These are phyloP conservation scores for Pyrenula aspistea DNA, from an alignment of 495 filamentous ascomycete species.

Conservation along the genomic window DNA sequence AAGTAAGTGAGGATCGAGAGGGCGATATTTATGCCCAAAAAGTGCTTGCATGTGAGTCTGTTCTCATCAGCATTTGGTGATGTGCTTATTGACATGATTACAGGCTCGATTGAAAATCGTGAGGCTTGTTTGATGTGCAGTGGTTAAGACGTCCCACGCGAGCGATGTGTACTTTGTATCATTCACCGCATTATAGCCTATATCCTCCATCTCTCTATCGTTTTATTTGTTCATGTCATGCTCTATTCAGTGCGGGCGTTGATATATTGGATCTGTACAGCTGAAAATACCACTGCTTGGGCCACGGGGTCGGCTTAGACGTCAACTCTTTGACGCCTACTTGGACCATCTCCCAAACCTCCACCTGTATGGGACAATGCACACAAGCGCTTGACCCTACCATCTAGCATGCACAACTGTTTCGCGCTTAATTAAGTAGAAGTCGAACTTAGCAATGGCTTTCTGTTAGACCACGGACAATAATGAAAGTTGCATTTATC, in stretches of 20 bases:
- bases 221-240: background rate
- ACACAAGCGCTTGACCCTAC: too few relatives aligned
- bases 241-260: background rate
- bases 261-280: background rate
- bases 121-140: constrained; percentile 88
- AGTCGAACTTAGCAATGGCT: too few relatives aligned
- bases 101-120: constrained; percentile 73
- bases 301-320: too few relatives aligned
- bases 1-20: constrained; percentile 57
- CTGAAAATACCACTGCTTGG: too few relatives aligned
- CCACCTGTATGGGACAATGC: too few relatives aligned
- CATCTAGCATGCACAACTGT: too few relatives aligned
- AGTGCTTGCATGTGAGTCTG: constrained; percentile 59
- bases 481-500: too few relatives aligned
- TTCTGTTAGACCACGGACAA: too few relatives aligned
- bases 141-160: constrained; percentile 33
- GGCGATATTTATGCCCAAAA: constrained; percentile 88
- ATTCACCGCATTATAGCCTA: background rate
- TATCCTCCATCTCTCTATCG: background rate
- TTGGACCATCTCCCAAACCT: too few relatives aligned
- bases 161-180: background rate
- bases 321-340: too few relatives aligned
- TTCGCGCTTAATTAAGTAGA: too few relatives aligned
- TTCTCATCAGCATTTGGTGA: background rate
- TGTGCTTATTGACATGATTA: background rate